phyloP scores from a whole-genome alignment of 2,329 filamentous ascomycete species.

The Xylaria hypoxylon region DNA sequence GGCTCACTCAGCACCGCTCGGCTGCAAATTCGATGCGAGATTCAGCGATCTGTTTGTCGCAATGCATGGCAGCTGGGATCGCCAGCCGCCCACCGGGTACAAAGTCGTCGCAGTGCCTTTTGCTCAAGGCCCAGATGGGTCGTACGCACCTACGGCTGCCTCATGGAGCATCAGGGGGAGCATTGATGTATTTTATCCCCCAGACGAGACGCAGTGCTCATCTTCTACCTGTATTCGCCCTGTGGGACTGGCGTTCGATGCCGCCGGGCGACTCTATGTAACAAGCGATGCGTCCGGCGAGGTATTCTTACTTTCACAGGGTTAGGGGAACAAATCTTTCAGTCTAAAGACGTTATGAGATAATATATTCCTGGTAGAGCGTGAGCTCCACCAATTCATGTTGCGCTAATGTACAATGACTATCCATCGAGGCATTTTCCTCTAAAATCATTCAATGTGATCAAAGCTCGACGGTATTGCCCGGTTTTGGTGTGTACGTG shows the following conservation, averaged over 20 bases:
- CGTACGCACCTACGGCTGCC: conserved; percentile 47
- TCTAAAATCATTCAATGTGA: not conserved
- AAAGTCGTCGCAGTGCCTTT: conserved; percentile 54
- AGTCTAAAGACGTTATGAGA: not conserved
- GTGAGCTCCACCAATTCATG: not conserved
- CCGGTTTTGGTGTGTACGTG: no score
- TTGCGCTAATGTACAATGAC: not conserved
- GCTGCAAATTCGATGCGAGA: conserved; percentile 70
- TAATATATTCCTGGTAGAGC: not conserved
- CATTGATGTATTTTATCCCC: conserved; percentile 63
- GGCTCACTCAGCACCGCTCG: conserved; percentile 72
- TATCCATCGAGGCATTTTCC: not conserved
- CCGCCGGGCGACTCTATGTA: conserved; percentile 63
- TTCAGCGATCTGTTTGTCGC: conserved; percentile 68
- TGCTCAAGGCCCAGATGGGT: conserved; percentile 45
- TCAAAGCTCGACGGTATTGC: no score
- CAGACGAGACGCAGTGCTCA: conserved; percentile 57
- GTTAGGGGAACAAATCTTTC: conserved; percentile 1
- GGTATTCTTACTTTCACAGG: conserved; percentile 46
- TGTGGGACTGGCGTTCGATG: conserved; percentile 58
- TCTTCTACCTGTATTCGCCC: conserved; percentile 63
- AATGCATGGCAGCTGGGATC: conserved; percentile 70
- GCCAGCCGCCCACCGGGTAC: conserved; percentile 52
- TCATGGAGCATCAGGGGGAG: conserved; percentile 55
- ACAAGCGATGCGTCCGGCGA: conserved; percentile 66